phyloP scores from a whole-genome alignment of 495 filamentous ascomycete genomes.

The Penicillium herquei region DNA sequence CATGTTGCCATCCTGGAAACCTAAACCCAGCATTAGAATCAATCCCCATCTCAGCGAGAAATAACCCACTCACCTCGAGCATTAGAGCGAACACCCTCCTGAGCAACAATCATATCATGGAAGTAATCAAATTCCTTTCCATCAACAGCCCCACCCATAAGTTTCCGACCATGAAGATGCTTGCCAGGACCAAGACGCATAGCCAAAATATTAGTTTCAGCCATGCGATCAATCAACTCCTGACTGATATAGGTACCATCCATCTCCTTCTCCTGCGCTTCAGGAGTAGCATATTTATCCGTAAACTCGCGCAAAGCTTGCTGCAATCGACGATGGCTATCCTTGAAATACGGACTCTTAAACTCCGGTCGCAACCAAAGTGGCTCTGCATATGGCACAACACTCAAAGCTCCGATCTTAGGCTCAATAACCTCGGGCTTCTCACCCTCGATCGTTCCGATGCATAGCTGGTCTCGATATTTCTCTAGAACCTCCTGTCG shows the following conservation, averaged over 20 bases:
- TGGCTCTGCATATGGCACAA: slow-evolving; percentile 78
- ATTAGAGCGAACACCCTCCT: slow-evolving; percentile 70
- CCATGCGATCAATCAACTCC: slow-evolving; percentile 76
- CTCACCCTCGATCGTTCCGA: slow-evolving; percentile 74
- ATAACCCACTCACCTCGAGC: slow-evolving; percentile 50
- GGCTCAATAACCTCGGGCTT: slow-evolving; percentile 71
- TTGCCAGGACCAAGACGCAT: slow-evolving; percentile 85
- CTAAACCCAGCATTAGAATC: slow-evolving; percentile 19
- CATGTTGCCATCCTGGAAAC: slow-evolving; percentile 59
- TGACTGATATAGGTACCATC: slow-evolving; percentile 74
- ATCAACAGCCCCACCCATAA: slow-evolving; percentile 69
- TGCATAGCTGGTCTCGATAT: slow-evolving; percentile 65
- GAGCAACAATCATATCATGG: slow-evolving; percentile 73
- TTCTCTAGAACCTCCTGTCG: slow-evolving; percentile 68
- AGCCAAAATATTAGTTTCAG: slow-evolving; percentile 67
- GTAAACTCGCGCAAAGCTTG: slow-evolving; percentile 73
- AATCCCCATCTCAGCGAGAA: background rate
- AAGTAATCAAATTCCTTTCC: slow-evolving; percentile 87
- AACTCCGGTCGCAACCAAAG: slow-evolving; percentile 77
- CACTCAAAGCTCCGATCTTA: slow-evolving; percentile 66
- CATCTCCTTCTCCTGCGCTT: slow-evolving; percentile 75
- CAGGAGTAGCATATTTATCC: slow-evolving; percentile 66
- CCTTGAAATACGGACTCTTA: slow-evolving; percentile 80
- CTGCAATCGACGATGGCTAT: slow-evolving; percentile 69
- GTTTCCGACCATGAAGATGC: slow-evolving; percentile 67